phyloP scores from a whole-genome alignment of 2,329 filamentous ascomycete species.

The Penicillium sp. region DNA sequence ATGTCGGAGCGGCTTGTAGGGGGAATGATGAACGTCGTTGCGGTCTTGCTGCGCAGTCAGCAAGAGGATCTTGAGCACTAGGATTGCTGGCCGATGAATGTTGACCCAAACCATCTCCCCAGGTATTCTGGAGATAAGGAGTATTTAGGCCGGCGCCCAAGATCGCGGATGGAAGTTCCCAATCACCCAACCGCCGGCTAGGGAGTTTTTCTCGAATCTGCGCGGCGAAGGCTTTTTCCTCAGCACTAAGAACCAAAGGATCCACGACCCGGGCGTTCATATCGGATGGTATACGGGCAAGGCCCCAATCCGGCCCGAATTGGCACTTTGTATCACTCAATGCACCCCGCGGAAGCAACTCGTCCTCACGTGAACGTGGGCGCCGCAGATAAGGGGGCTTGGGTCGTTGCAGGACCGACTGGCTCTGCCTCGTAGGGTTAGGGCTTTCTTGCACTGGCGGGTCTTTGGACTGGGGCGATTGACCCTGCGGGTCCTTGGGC shows the following conservation, averaged over 20 bases:
- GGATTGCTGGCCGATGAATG: background rate
- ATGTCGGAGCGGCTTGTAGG: background rate
- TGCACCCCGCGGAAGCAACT: background rate
- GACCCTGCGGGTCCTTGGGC: background rate
- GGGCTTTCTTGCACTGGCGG: background rate
- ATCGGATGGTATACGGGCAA: background rate
- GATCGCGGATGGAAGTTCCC: background rate
- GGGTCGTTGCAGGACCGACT: background rate
- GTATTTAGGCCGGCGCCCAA: background rate
- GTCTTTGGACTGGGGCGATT: background rate
- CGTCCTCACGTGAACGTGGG: background rate
- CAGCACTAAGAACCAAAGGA: background rate
- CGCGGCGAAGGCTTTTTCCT: background rate
- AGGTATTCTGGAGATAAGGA: background rate
- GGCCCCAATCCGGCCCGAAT: background rate
- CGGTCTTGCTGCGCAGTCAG: background rate
- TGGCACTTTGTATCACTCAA: background rate
- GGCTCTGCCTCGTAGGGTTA: background rate
- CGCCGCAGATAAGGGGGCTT: background rate
- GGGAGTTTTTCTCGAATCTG: background rate
- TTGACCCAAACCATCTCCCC: background rate
- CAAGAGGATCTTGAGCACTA: background rate
- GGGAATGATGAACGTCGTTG: background rate
- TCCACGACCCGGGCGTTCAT: background rate
- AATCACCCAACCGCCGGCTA: background rate